Percentiles rank a stretch among this genome's conserved stretches.
Conservation (phyloP, 1,139 yeast genomes). For the Nakaseomyces uthaithaninus region DNA sequence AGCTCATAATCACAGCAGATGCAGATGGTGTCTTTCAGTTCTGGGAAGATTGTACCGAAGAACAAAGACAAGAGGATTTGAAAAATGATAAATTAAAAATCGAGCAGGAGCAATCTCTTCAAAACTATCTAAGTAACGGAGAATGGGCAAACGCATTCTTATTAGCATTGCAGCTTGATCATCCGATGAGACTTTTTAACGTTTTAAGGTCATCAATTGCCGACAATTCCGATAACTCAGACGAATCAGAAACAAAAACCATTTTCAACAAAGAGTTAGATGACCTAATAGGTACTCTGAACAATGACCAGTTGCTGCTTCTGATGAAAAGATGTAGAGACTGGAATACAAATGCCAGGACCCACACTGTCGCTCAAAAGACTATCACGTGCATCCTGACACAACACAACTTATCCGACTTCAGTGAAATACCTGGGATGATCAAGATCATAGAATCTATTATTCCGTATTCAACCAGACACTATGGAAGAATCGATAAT, state of each 20-base stretch:
- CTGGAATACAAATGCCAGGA: conserved; percentile 88
- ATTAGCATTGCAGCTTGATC: conserved; percentile 75
- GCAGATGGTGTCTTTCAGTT: conserved; percentile 87
- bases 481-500: conserved; percentile 64
- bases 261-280: conserved; percentile 53
- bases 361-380: conserved; percentile 73
- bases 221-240: conserved; percentile 22
- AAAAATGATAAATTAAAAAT: conserved; percentile 49
- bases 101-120: conserved; percentile 81
- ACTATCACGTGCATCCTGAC: conserved; percentile 57
- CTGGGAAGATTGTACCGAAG: conserved; percentile 85
- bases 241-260: conserved; percentile 39
- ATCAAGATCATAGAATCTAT: conserved; percentile 63
- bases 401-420: conserved; percentile 44
- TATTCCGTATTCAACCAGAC: conserved; percentile 83
- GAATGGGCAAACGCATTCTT: conserved; percentile 88
- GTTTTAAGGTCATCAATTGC: conserved; percentile 52
- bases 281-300: conserved; percentile 49
- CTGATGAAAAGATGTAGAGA: conserved; percentile 74
- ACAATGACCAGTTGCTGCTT: conserved; percentile 48
- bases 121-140: conserved; percentile 58
- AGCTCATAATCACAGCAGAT: conserved; percentile 72
- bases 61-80: conserved; percentile 43
- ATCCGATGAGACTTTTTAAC: conserved; percentile 74
- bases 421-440: conserved; percentile 60